Base-by-base conservation (phyloP, 169 alveolate species). In the Plasmodium cynomolgi region DNA sequence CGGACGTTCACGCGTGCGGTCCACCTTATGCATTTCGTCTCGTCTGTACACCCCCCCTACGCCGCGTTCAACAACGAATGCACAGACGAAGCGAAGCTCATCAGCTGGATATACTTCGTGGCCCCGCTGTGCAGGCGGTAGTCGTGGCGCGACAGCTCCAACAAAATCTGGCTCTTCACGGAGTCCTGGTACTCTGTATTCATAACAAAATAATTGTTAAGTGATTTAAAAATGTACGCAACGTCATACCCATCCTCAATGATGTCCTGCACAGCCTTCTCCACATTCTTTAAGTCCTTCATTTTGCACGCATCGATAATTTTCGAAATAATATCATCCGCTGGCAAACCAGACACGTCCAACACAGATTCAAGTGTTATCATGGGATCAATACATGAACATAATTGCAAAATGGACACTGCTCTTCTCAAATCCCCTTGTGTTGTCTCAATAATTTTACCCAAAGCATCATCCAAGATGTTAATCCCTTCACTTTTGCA, bases 341-440 rank as follows among this genome's bases (percentile, higher is more conserved):
- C 93, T 75, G 97, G 97, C 33, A 85, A 75, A 11, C 97, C 97
- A 7, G 95, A 81, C 56, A 95, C 86, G 54, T 92, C 97, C 81
- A 95, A 73, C 44, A 95, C 95, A n/a, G 97, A 91, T 13, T 62
- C 84, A 8, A 85, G 79, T 1, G 85, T 80, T 56, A 95, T 92
- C 83, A 44, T 41, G 5, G 93, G 34, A 39, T 86, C 71, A 41
- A 86, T 86, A 86, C 93, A 86, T 34, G 98, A 93, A 15, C 98
- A 96, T 41, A 98, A 97, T 94, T 99, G 98, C 33, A 99, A 97
- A 74, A 97, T 96, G 90, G 98, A 98, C n/a, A 99, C 98, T 58
- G 99, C 97, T 95, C 98, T 97, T 92, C 99, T 97, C 37, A 99
- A 95, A 95, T 99, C 99, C 47, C 99, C 99, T 81, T 97, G 98